Evolutionary conservation across 2,329 filamentous ascomycete species (phyloP).

Genomic region (Fusarium poae): DNA sequence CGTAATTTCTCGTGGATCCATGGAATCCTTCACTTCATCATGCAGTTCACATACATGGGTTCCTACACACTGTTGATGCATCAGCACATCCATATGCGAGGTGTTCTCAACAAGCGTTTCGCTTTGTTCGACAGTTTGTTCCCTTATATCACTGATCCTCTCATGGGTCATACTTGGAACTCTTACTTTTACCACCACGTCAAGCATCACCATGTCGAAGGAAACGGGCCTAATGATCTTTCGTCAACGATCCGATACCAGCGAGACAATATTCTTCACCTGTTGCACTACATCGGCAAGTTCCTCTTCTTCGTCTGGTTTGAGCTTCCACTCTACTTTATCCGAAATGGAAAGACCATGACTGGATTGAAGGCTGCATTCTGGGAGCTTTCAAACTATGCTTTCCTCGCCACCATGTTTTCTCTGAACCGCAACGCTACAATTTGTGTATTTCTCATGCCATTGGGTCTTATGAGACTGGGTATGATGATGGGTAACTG

Average conservation of each 20-base stretch:
- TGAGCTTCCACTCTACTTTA: conserved; percentile 81
- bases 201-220: conserved; percentile 87
- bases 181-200: conserved; percentile 88
- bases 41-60: conserved; percentile 77
- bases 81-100: conserved; percentile 84
- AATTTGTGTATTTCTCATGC: conserved; percentile 74
- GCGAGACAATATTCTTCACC: conserved; percentile 74
- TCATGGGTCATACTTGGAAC: conserved; percentile 89
- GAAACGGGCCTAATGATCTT: conserved; percentile 81
- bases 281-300: conserved; percentile 78
- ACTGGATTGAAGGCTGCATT: conserved; percentile 68
- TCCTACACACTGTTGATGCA: conserved; percentile 86
- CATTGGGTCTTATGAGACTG: conserved; percentile 74
- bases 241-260: conserved; percentile 83
- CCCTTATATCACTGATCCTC: conserved; percentile 79
- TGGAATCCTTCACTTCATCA: conserved; percentile 72
- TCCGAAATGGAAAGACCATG: conserved; percentile 68
- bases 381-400: conserved; percentile 74
- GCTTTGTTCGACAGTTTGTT: conserved; percentile 72
- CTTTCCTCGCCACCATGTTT: conserved; percentile 62
- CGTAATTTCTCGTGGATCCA: conserved; percentile 76
- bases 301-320: conserved; percentile 82
- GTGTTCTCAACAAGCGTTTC: conserved; percentile 70
- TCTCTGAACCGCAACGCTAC: conserved; percentile 67
- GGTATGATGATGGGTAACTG: conserved; percentile 87